Base-by-base conservation (phyloP, 2,329 filamentous ascomycete genomes). In the Nakataea oryzae region DNA sequence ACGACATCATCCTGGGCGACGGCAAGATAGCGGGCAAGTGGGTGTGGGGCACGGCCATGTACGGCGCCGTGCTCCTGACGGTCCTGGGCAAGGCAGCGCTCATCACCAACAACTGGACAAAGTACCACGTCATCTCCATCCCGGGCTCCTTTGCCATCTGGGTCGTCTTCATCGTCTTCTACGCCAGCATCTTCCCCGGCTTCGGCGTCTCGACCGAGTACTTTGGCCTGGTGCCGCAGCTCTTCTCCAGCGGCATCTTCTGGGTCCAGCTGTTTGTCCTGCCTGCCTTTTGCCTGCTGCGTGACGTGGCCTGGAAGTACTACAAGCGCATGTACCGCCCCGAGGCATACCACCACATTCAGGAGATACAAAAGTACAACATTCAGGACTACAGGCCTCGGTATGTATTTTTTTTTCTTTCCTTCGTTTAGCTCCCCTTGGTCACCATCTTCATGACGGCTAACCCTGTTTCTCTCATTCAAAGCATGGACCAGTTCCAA, bases 361-460 rank as follows among this genome's bases (percentile, higher is more conserved):
- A 99, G 76, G 95, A 99, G 78, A 99, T 61, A 69, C 95, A 99
- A 75, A 99, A 99, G 78, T 99, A 97, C 79, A 99, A 99, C 70
- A 96, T 99, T 64, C 95, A 99, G 78, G 95, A 99, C 78, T 99
- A 99, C 76, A 83, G 95, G 71, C 95, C 95, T 65, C 87, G 95
- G 90, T 93, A 83, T 68, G 83, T 79, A 60, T 34, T 61, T 47
- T 27, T 50, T 21, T 34, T 54, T 32, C 14, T 24, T 64, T 26
- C 11, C 41, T 34, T 6, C 14, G n/a, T 14, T 54, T 54, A 27
- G 3, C 24, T 58, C 58, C 47, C 14, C 57, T 17, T 17, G 59
- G 21, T 27, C 50, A 62, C 9, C n/a, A 50, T 54, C 30, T 60
- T 59, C 59, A 7, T 29, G 3, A 12, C 29, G 71, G 30, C 70